Base-by-base conservation (phyloP, 2,329 filamentous ascomycete genomes). In the Chlorencoelia australis region DNA sequence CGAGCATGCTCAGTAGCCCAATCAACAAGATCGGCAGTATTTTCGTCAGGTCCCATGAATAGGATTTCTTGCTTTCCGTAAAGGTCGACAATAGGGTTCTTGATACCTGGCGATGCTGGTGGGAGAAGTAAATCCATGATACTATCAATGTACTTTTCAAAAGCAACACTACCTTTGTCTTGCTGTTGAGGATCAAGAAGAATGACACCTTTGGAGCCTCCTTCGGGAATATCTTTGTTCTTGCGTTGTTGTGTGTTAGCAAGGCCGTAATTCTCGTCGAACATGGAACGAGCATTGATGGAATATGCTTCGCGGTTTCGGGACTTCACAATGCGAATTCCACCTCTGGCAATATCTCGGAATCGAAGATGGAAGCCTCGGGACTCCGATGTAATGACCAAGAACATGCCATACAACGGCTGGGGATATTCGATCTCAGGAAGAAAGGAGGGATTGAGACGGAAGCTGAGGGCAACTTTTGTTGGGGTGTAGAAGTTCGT, bases 81-180 rank as follows among this genome's bases (percentile, higher is more conserved):
- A 18, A 95, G 68, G 60, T 98, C 91, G 40, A 98, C 89, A 43
- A 98, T 88, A 1, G 91, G 91, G 56, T 98, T 94, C 70, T 98
- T 98, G 72, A 98, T 98, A 47, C 91, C 91, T 8, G 91, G 91
- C 40, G 87, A 94, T 51, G 77, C 73, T 1, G 91, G 86, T 8
- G 85, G 86, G 30, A 98, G 71, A 24, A 98, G 75, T 45, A 98
- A 76, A 61, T 98, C 91, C 57, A 98, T 72, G 54, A 98, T 95
- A 59, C 86, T 94, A 67, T 98, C 91, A 54, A 98, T 98, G 65
- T 98, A 98, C 69, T 98, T 98, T 67, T 98, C 89, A 52, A 98
- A 98, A 2, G 91, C 89, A 44, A 94, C 87, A 31, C 73, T 75
- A 13, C 82, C 82, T 65, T 89, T 93, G 61, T 95, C 86, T 63